phyloP scores from a whole-genome alignment of 805 yeast genomes.

The Barnettozyma pratensis region DNA sequence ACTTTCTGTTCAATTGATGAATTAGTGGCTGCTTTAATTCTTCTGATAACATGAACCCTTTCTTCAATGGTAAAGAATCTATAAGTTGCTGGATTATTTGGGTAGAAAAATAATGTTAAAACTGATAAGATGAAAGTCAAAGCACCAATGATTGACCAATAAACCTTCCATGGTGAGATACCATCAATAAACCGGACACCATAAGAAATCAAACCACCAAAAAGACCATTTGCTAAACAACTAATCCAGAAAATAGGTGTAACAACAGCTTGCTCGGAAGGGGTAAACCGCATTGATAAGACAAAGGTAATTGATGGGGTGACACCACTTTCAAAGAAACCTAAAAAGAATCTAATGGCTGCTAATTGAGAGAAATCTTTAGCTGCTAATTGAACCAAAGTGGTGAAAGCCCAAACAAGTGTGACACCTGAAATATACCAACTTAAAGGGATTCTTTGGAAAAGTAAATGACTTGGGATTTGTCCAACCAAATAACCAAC shows the following conservation, averaged over 20 bases:
- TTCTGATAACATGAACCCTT: conserved; percentile 44
- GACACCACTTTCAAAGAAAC: conserved; percentile 22
- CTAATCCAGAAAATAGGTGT: conserved; percentile 36
- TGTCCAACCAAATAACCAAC: conserved; percentile 14
- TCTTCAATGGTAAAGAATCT: conserved; percentile 38
- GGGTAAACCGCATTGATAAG: conserved; percentile 38
- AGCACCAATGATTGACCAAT: conserved; percentile 44
- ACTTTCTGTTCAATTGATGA: conserved; percentile 39
- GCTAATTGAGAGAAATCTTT: conserved; percentile 6
- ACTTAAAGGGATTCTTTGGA: conserved; percentile 8
- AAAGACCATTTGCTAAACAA: conserved; percentile 10
- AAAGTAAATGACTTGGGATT: conserved; percentile 7
- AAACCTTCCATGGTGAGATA: conserved; percentile 38
- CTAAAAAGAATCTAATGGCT: conserved; percentile 15
- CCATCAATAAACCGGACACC: conserved; percentile 14
- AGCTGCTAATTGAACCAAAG: conserved; percentile 3
- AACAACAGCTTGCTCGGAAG: conserved; percentile 35
- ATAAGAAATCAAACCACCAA: conserved; percentile 13
- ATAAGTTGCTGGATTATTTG: conserved; percentile 44
- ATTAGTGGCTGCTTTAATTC: conserved; percentile 33
- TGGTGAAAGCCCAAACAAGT: conserved; percentile 10
- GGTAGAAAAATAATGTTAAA: conserved; percentile 33
- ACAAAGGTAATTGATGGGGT: conserved; percentile 35
- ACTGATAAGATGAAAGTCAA: conserved; percentile 34
- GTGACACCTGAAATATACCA: conserved; percentile 4